Evolutionary conservation across 2,329 filamentous ascomycete genomes (phyloP).

Genomic region (Sporothrix pseudoabietina): DNA sequence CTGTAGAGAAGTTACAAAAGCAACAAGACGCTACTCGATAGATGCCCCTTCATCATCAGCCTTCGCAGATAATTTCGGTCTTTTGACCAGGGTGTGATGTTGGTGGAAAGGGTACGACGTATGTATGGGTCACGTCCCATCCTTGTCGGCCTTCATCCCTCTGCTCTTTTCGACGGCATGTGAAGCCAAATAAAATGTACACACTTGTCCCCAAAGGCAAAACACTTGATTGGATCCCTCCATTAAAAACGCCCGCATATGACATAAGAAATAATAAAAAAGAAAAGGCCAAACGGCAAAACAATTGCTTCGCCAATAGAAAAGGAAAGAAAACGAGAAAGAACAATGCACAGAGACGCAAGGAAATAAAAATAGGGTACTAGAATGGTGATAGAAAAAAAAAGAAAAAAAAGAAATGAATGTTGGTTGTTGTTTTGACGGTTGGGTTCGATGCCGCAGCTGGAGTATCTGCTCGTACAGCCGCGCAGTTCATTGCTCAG

Average conservation of each 20-base stretch:
- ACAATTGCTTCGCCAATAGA: slow-evolving; percentile 2
- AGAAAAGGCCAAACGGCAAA: neutral
- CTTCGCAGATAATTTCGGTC: neutral
- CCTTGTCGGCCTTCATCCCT: neutral
- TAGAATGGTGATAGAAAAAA: neutral
- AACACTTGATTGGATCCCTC: neutral
- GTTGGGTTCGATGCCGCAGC: neutral
- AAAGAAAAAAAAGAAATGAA: slow-evolving; percentile 12
- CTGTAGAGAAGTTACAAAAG: neutral
- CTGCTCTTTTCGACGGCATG: neutral
- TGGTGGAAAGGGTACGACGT: neutral
- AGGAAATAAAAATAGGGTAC: neutral
- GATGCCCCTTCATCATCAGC: neutral
- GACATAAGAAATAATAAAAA: slow-evolving; percentile 22
- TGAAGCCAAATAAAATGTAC: neutral
- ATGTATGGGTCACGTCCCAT: neutral
- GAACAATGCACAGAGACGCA: neutral
- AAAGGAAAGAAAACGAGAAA: neutral
- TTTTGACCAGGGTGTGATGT: neutral
- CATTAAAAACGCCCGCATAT: slow-evolving; percentile 19
- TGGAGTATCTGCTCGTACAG: neutral
- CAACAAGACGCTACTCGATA: neutral
- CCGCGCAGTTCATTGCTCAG: neutral
- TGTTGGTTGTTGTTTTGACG: neutral
- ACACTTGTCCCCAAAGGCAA: slow-evolving; percentile 5